These are phyloP conservation scores for Medicago arabica DNA, from an alignment of 306 rosid species.

Conservation along the genomic window DNA sequence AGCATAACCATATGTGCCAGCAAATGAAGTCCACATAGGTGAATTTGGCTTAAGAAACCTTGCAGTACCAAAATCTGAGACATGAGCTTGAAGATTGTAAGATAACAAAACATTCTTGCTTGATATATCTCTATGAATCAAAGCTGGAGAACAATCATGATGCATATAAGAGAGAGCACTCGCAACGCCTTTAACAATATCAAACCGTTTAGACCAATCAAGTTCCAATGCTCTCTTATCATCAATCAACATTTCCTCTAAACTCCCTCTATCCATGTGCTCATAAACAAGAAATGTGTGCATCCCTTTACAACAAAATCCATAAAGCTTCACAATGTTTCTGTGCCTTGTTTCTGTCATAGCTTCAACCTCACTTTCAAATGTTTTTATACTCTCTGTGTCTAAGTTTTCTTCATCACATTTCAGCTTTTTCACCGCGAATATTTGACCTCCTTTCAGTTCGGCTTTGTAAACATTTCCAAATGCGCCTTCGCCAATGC, in stretches of 20 bases:
- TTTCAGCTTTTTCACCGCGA: conserved; percentile 54
- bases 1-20: conserved; percentile 56
- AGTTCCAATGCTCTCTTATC: conserved; percentile 44
- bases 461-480: conserved; percentile 53
- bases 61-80: conserved; percentile 60
- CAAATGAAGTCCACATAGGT: conserved; percentile 52
- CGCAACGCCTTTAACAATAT: conserved; percentile 50
- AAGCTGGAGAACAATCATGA: conserved; percentile 43
- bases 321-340: conserved; percentile 58
- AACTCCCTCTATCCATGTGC: conserved; percentile 54
- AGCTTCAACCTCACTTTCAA: conserved; percentile 48
- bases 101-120: conserved; percentile 51
- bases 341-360: conserved; percentile 52
- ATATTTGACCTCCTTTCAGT: conserved; percentile 51
- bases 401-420: conserved; percentile 46
- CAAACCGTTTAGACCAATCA: conserved; percentile 50
- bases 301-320: conserved; percentile 51
- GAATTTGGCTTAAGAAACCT: conserved; percentile 51
- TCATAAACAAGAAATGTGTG: conserved; percentile 55
- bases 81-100: conserved; percentile 39
- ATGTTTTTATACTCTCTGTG: conserved; percentile 40
- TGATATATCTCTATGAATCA: conserved; percentile 58
- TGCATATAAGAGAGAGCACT: conserved; percentile 48
- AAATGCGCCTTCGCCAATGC: conserved; percentile 54
- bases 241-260: conserved; percentile 34